phyloP scores from a whole-genome alignment of 345 rosid genomes.

The Sisymbrium altissimum region DNA sequence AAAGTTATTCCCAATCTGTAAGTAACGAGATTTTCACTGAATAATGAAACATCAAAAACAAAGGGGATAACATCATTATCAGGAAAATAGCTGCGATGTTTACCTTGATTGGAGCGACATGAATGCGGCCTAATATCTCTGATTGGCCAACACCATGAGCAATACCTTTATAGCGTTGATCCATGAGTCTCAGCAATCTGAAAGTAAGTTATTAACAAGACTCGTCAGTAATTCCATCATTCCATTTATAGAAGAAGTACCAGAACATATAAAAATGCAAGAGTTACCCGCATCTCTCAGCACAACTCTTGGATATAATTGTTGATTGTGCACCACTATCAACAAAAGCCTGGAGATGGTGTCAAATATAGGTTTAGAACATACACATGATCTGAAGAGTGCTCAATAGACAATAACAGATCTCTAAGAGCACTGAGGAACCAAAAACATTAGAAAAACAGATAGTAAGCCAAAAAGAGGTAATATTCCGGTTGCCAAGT shows the following conservation, averaged over 20 bases:
- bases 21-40: not conserved
- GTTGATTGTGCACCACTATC: conserved; percentile 99
- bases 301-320: conserved; percentile 96
- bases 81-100: not conserved
- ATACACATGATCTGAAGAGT: not conserved
- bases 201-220: conserved; percentile 14
- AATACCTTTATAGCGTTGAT: conserved; percentile 85
- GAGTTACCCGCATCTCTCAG: conserved; percentile 88
- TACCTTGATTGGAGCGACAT: conserved; percentile 97
- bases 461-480: not conserved
- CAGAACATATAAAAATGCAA: not conserved
- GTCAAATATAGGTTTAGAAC: not conserved
- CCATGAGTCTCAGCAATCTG: conserved; percentile 91
- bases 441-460: not conserved
- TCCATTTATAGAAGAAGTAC: not conserved
- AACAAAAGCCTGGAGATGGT: conserved; percentile 76
- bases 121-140: conserved; percentile 95
- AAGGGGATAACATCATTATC: not conserved
- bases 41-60: not conserved
- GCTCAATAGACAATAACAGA: not conserved
- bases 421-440: not conserved
- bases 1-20: conserved; percentile 79
- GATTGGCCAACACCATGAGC: conserved; percentile 99
- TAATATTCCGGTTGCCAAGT: not conserved
- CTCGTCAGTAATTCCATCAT: not conserved